Percentiles rank a stretch among this genome's conserved stretches.
Evolutionary conservation across 805 yeast genomes (phyloP).

Genomic region (Huiozyma sinensis): DNA sequence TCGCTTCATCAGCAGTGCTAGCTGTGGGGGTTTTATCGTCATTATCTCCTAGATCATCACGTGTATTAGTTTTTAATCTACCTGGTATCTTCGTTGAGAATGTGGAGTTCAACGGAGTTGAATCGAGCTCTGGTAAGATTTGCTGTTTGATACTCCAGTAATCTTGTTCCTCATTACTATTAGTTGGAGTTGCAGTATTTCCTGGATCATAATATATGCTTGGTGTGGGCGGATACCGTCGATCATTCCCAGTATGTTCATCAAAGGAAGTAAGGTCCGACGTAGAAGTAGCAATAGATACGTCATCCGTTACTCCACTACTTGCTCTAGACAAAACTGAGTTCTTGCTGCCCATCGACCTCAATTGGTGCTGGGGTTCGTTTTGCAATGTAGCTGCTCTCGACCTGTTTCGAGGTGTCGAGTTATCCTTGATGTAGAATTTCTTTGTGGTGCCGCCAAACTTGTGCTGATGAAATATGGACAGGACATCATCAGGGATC

Average conservation of each 20-base stretch:
- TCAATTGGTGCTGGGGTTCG: constrained; percentile 10
- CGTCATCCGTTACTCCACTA: constrained; percentile 19
- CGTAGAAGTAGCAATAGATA: constrained; percentile 19
- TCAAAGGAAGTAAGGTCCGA: constrained; percentile 26
- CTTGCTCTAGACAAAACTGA: constrained; percentile 21
- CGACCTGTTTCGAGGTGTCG: constrained; percentile 12
- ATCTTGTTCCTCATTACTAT: constrained; percentile 15
- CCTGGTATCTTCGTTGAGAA: background rate
- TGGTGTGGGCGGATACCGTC: constrained; percentile 27
- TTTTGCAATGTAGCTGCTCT: constrained; percentile 9
- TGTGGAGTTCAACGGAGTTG: background rate
- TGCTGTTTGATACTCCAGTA: constrained; percentile 24
- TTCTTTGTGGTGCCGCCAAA: constrained; percentile 27
- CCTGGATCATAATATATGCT: constrained; percentile 22
- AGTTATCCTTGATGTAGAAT: constrained; percentile 19
- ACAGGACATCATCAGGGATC: constrained; percentile 39
- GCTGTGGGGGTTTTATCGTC: background rate
- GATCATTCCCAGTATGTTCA: constrained; percentile 16
- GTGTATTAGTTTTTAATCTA: background rate
- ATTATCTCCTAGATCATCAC: background rate
- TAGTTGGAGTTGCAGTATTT: constrained; percentile 3
- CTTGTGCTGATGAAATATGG: constrained; percentile 26
- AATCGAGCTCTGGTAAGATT: background rate
- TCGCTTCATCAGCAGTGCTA: too few species aligned
- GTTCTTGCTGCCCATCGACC: constrained; percentile 18